phyloP scores from a whole-genome alignment of 2,329 filamentous ascomycete species.

The Pseudogymnoascus sp. region DNA sequence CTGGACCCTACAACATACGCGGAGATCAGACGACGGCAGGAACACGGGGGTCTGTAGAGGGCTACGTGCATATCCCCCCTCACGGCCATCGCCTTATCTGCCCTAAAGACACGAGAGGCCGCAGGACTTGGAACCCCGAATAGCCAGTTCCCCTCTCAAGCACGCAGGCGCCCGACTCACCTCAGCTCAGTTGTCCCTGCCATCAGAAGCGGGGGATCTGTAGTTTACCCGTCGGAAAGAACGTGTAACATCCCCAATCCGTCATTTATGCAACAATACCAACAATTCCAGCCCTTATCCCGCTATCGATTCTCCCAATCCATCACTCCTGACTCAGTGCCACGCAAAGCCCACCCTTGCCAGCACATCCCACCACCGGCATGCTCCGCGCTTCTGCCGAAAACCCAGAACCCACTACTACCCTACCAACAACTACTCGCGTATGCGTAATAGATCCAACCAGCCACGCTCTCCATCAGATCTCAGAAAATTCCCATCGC shows the following conservation, averaged over 20 bases:
- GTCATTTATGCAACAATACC: neutral
- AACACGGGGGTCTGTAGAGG: neutral
- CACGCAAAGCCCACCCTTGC: neutral
- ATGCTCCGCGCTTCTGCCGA: neutral
- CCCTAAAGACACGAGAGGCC: neutral
- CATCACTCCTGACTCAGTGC: neutral
- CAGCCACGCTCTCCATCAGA: neutral
- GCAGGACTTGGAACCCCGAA: neutral
- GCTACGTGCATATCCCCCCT: neutral
- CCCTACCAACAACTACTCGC: neutral
- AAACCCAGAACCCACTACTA: neutral
- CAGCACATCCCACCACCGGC: neutral
- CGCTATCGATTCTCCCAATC: neutral
- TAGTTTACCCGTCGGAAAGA: neutral
- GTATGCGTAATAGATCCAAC: slow-evolving; percentile 1
- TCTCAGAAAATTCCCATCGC: neutral
- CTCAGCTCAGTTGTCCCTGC: neutral
- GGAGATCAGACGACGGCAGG: neutral
- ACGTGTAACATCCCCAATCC: neutral
- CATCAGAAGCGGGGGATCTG: neutral
- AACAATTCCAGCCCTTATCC: neutral
- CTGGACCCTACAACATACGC: neutral
- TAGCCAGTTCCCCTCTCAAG: neutral
- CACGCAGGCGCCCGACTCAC: neutral
- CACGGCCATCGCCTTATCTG: neutral